These are phyloP conservation scores for Thuja plicata DNA, from an alignment of 83 land plant species.

Conservation along the genomic window DNA sequence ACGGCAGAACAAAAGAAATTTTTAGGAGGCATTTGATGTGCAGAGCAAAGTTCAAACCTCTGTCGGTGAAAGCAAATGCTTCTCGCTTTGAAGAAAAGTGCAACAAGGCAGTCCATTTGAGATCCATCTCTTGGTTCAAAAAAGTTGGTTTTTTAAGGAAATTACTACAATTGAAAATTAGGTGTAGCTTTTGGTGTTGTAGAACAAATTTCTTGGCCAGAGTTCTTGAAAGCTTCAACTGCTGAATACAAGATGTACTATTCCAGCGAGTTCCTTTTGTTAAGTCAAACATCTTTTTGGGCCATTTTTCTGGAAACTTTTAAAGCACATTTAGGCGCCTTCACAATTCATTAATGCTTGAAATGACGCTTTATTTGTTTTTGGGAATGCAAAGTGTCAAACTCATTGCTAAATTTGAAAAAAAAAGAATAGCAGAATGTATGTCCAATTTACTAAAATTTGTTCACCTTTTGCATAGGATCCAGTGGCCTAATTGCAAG, in stretches of 20 bases:
- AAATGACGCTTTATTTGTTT: not conserved
- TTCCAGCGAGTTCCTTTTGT: not conserved
- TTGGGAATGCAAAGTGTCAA: not conserved
- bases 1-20: not conserved
- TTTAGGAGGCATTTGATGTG: not conserved
- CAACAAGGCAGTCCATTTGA: not conserved
- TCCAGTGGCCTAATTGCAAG: not conserved
- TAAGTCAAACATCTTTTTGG: not conserved
- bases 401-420: not conserved
- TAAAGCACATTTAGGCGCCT: not conserved
- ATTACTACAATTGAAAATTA: not conserved
- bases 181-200: not conserved
- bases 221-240: not conserved
- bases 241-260: not conserved
- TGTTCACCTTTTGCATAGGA: not conserved
- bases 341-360: not conserved
- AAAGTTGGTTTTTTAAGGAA: not conserved
- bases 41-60: not conserved
- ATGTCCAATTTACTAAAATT: not conserved
- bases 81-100: not conserved
- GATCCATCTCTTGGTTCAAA: not conserved
- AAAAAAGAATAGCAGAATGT: not conserved
- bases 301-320: not conserved
- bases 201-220: not conserved
- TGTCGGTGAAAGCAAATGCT: not conserved